A percentile compares a stretch with the other conserved stretches of the same genome.
Evolutionary conservation across 2,329 filamentous ascomycete species (phyloP).

Genomic region (Trichoderma citrinoviride): DNA sequence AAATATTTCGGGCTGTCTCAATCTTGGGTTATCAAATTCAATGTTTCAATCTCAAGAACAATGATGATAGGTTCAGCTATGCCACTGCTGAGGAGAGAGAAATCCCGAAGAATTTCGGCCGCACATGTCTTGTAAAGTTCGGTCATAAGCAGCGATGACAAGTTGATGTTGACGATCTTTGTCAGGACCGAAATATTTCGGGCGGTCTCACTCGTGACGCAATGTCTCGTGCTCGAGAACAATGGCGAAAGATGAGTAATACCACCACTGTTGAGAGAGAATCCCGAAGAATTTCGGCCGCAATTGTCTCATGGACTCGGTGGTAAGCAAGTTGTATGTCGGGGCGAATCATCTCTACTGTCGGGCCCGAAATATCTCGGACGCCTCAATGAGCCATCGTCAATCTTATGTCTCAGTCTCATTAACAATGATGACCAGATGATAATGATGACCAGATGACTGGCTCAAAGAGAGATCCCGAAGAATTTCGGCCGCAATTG

Average conservation of each 20-base stretch:
- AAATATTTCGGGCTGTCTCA: no score
- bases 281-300: neutral
- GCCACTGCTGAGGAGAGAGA: neutral
- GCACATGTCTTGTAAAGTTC: neutral
- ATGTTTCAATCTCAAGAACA: neutral
- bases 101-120: neutral
- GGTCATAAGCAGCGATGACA: neutral
- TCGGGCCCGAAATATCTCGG: no score
- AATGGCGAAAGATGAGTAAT: neutral
- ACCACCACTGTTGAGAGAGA: neutral
- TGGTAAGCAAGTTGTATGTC: neutral
- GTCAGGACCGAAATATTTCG: no score
- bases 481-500: neutral
- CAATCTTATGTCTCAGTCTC: no score
- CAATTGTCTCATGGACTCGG: neutral
- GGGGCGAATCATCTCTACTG: no score
- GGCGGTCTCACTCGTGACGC: no score
- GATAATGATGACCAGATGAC: no score
- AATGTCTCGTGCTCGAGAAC: neutral
- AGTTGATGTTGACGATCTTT: no score
- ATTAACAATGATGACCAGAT: no score
- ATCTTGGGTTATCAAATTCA: no score
- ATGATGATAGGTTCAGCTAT: neutral
- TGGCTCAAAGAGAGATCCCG: neutral
- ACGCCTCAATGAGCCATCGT: no score